phyloP scores from a whole-genome alignment of 371 early-diverging fungal species.

The Circinella umbellata region DNA sequence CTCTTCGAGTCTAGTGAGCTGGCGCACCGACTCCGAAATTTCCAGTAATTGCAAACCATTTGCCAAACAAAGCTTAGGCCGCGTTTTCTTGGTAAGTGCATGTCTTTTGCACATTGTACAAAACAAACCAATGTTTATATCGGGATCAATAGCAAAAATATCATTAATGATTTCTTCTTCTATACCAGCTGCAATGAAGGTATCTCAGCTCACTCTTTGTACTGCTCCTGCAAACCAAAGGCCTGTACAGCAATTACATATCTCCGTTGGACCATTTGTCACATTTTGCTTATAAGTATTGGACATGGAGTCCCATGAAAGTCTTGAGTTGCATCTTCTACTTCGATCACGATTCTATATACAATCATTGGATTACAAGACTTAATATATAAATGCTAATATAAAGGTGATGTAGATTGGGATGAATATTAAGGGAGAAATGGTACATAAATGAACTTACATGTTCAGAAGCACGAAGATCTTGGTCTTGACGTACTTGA shows the following conservation, averaged over 20 bases:
- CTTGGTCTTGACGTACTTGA: too few relatives aligned
- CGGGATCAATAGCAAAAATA: background rate
- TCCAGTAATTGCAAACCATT: background rate
- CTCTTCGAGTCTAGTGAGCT: slow-evolving; percentile 10
- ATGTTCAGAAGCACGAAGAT: too few relatives aligned
- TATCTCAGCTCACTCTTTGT: background rate
- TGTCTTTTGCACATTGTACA: background rate
- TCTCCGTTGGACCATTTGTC: background rate
- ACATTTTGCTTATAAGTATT: too few relatives aligned
- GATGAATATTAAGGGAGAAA: too few relatives aligned
- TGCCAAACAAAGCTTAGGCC: background rate
- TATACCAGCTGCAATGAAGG: background rate
- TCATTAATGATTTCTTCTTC: background rate
- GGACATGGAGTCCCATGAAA: too few relatives aligned
- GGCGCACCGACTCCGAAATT: background rate
- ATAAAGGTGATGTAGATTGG: too few relatives aligned
- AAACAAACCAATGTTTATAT: background rate
- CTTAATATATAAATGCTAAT: too few relatives aligned
- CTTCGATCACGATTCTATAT: too few relatives aligned
- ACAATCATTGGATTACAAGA: too few relatives aligned
- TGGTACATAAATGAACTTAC: too few relatives aligned
- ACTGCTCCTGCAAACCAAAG: background rate
- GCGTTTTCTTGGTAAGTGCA: background rate
- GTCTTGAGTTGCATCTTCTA: background rate
- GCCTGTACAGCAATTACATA: background rate